Conservation (phyloP, 2,329 filamentous ascomycete species). For the Curvularia lunata region DNA sequence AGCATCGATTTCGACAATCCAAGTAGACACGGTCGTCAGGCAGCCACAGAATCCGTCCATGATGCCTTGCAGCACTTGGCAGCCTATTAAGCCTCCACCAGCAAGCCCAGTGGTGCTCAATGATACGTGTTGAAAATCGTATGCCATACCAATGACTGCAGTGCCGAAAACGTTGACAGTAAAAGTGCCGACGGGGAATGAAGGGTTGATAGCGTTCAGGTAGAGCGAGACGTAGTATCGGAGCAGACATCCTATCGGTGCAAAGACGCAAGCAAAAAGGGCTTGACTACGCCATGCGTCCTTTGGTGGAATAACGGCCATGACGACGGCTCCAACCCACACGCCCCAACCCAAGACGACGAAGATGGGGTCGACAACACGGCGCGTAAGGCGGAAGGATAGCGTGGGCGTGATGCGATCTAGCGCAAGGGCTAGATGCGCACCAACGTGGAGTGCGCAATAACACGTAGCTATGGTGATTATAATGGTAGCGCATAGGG, state of each 20-base stretch:
- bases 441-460: slow-evolving; percentile 72
- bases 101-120: slow-evolving; percentile 52
- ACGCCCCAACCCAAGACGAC: slow-evolving; percentile 72
- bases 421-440: slow-evolving; percentile 72
- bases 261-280: slow-evolving; percentile 80
- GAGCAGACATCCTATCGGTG: slow-evolving; percentile 76
- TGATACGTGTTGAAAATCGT: slow-evolving; percentile 74
- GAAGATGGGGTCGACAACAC: slow-evolving; percentile 67
- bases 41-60: slow-evolving; percentile 58
- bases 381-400: slow-evolving; percentile 63
- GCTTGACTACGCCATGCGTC: slow-evolving; percentile 77
- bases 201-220: slow-evolving; percentile 70
- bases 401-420: slow-evolving; percentile 66
- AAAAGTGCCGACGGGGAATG: slow-evolving; percentile 88
- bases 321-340: slow-evolving; percentile 78
- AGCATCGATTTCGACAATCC: slow-evolving; percentile 54
- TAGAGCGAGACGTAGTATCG: slow-evolving; percentile 75
- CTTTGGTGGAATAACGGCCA: slow-evolving; percentile 72
- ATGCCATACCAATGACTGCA: slow-evolving; percentile 74
- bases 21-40: slow-evolving; percentile 57
- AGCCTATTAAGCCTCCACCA: slow-evolving; percentile 52
- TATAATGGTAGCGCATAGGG: slow-evolving; percentile 76
- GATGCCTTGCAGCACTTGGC: slow-evolving; percentile 56
- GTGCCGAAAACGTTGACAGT: slow-evolving; percentile 80
- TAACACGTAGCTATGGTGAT: slow-evolving; percentile 74